These are phyloP conservation scores for Yamadazyma nakazawae DNA, from an alignment of 805 yeast genomes.

Conservation along the genomic window DNA sequence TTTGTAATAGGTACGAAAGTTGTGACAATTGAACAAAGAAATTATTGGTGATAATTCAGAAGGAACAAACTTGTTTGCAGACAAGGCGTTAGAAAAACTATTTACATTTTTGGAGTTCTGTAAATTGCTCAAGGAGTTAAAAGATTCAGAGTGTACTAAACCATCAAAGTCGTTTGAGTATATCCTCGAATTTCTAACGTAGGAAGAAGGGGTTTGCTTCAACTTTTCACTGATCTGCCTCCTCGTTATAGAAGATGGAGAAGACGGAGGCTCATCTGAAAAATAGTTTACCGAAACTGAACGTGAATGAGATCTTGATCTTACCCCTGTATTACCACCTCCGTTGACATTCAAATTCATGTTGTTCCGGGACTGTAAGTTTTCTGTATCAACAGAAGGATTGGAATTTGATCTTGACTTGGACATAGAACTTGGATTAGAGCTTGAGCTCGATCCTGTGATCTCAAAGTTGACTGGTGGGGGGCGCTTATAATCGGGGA, in stretches of 20 bases:
- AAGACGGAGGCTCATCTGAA: conserved; percentile 9
- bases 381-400: neutral
- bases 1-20: conserved; percentile 58
- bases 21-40: conserved; percentile 67
- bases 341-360: neutral
- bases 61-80: conserved; percentile 33
- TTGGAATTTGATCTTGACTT: conserved; percentile 8
- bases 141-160: conserved; percentile 5
- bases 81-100: conserved; percentile 6
- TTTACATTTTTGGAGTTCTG: conserved; percentile 7
- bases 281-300: conserved; percentile 1
- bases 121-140: conserved; percentile 7
- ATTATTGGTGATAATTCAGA: conserved; percentile 71
- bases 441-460: conserved; percentile 5
- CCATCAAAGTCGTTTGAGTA: conserved; percentile 19
- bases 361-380: neutral
- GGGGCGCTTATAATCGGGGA: conserved; percentile 9
- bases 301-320: conserved; percentile 8
- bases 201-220: conserved; percentile 33
- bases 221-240: conserved; percentile 27
- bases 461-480: conserved; percentile 6
- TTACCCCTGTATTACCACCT: neutral
- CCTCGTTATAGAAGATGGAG: conserved; percentile 13
- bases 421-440: conserved; percentile 4
- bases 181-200: conserved; percentile 30